Percentiles rank a stretch among this genome's conserved stretches.
phyloP scores from a whole-genome alignment of 768 basidiomycete genomes.

The Termitomyces sp. region DNA sequence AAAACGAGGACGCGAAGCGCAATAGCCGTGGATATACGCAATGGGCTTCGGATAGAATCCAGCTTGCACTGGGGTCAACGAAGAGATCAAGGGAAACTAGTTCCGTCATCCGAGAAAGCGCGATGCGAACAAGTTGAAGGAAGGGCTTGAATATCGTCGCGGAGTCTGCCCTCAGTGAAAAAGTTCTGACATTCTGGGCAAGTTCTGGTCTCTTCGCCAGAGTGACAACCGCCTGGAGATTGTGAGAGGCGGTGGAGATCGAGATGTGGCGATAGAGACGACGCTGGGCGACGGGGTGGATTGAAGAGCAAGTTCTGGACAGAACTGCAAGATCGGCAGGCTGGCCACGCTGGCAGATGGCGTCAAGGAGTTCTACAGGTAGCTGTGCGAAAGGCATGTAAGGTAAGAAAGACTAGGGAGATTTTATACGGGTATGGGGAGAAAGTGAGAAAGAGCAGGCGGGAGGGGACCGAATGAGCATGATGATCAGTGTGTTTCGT shows the following conservation, averaged over 20 bases:
- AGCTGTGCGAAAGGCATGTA: slow-evolving; percentile 44
- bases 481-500: slow-evolving; percentile 19
- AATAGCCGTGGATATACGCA: slow-evolving; percentile 43
- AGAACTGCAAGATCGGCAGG: slow-evolving; percentile 43
- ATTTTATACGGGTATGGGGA: slow-evolving; percentile 16
- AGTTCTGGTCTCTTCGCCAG: slow-evolving; percentile 55
- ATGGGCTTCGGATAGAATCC: slow-evolving; percentile 39
- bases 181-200: slow-evolving; percentile 58
- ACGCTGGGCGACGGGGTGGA: slow-evolving; percentile 52
- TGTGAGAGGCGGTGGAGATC: slow-evolving; percentile 39
- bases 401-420: slow-evolving; percentile 23
- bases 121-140: slow-evolving; percentile 45
- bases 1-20: slow-evolving; percentile 57
- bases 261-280: slow-evolving; percentile 59
- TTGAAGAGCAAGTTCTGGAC: slow-evolving; percentile 35
- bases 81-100: slow-evolving; percentile 54
- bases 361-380: slow-evolving; percentile 62
- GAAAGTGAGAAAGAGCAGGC: slow-evolving; percentile 8
- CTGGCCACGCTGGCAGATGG: slow-evolving; percentile 32
- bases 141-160: slow-evolving; percentile 40
- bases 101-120: slow-evolving; percentile 58
- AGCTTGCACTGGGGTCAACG: slow-evolving; percentile 49
- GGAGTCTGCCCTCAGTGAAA: slow-evolving; percentile 51
- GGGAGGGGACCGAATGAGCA: slow-evolving; percentile 20
- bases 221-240: slow-evolving; percentile 47